phyloP scores from a whole-genome alignment of 495 filamentous ascomycete species.

The Eremomyces bilateralis region DNA sequence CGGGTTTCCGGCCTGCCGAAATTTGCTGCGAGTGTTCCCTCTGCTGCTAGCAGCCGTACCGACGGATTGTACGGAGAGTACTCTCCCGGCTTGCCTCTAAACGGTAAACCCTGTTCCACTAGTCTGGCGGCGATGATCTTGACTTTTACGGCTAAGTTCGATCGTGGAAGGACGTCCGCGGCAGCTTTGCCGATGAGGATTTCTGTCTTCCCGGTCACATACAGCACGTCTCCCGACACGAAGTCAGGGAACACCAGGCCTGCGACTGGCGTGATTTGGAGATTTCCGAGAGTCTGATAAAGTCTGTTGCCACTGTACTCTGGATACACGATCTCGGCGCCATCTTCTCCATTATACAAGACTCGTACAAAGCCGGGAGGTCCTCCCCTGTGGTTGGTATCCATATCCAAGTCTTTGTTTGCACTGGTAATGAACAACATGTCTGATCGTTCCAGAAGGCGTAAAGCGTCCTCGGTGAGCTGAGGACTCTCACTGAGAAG shows the following conservation, averaged over 20 bases:
- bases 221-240: constrained; percentile 43
- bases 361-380: constrained; percentile 51
- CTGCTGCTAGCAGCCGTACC: constrained; percentile 30
- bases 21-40: constrained; percentile 18
- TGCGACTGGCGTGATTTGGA: constrained; percentile 38
- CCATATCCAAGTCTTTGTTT: constrained; percentile 43
- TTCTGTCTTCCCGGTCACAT: constrained; percentile 42
- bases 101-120: constrained; percentile 39
- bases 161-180: constrained; percentile 34
- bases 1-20: constrained; percentile 10
- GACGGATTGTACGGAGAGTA: constrained; percentile 51
- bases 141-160: constrained; percentile 50
- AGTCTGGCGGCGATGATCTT: constrained; percentile 35
- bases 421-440: constrained; percentile 54
- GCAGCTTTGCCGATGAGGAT: constrained; percentile 41
- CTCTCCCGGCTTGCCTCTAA: constrained; percentile 36
- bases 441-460: constrained; percentile 41
- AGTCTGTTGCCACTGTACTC: constrained; percentile 67
- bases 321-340: constrained; percentile 40
- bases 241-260: constrained; percentile 52
- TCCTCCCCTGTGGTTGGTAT: constrained; percentile 67
- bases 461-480: constrained; percentile 26
- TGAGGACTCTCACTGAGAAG: constrained; percentile 26
- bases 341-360: constrained; percentile 27
- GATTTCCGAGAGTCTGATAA: constrained; percentile 63